Evolutionary conservation across 2,329 filamentous ascomycete genomes (phyloP).

Genomic region (Fusarium ramigenum): DNA sequence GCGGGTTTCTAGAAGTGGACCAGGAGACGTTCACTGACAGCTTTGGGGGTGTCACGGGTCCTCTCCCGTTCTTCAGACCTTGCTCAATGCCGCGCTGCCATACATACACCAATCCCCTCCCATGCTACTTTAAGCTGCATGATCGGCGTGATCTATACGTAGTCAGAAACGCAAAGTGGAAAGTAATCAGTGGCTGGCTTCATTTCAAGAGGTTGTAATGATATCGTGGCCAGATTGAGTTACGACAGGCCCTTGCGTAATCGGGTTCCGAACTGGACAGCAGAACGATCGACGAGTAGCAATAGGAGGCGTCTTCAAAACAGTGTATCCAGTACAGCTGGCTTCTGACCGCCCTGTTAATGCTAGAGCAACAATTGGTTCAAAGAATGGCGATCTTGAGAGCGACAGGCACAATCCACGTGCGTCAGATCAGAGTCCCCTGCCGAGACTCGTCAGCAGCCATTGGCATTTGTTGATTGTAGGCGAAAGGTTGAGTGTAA

Average conservation of each 20-base stretch:
- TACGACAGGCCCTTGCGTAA: not conserved
- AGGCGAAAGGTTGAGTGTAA: conserved; percentile 10
- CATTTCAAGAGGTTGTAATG: not conserved
- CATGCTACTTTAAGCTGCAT: conserved; percentile 25
- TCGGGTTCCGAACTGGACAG: not conserved
- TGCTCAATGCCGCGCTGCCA: conserved; percentile 22
- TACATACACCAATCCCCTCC: not conserved
- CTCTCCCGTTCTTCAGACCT: conserved; percentile 10
- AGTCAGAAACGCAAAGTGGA: conserved; percentile 10
- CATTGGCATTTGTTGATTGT: conserved; percentile 8
- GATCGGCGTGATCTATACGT: not conserved
- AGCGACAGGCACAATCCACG: conserved; percentile 35
- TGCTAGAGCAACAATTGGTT: conserved; percentile 20
- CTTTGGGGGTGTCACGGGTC: conserved; percentile 27
- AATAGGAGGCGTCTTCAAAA: not conserved
- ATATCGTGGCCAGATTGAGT: not conserved
- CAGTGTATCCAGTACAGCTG: conserved; percentile 1
- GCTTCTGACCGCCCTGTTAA: conserved; percentile 33
- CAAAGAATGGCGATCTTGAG: conserved; percentile 23
- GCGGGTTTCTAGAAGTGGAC: conserved; percentile 36
- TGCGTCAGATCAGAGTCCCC: conserved; percentile 31
- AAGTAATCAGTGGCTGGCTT: conserved; percentile 8
- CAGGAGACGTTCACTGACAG: conserved; percentile 11
- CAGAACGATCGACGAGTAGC: not conserved
- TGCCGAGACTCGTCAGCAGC: conserved; percentile 32